These are phyloP conservation scores for Trypanosoma boissoni DNA, from an alignment of 208 protist genomes.

Conservation along the genomic window DNA sequence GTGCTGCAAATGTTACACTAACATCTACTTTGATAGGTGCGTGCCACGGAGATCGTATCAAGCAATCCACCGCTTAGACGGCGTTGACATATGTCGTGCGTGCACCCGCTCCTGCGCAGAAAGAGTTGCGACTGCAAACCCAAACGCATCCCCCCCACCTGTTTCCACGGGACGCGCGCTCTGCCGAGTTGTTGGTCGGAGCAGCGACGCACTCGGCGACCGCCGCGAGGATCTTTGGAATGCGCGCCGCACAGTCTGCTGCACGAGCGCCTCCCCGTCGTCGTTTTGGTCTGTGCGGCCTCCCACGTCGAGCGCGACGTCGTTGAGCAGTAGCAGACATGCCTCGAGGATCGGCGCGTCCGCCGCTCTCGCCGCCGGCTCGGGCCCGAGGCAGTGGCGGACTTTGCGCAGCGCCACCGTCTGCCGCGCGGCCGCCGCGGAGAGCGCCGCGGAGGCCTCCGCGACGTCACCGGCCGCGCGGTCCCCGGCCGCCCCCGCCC, in stretches of 20 bases:
- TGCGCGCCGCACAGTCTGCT: neutral
- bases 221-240: too few relatives aligned
- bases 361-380: neutral
- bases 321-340: conserved; percentile 19
- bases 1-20: too few relatives aligned
- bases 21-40: neutral
- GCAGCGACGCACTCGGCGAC: neutral
- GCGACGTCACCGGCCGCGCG: neutral
- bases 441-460: neutral
- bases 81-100: neutral
- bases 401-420: conserved; percentile 21
- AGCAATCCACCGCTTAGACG: conserved; percentile 9
- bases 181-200: neutral
- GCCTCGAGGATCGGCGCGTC: conserved; percentile 21
- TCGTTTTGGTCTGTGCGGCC: neutral
- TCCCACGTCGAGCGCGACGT: neutral
- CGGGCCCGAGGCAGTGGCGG: conserved; percentile 11
- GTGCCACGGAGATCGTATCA: neutral
- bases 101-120: conserved; percentile 10
- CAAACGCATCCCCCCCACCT: conserved; percentile 1
- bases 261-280: neutral
- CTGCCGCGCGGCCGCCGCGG: conserved; percentile 6
- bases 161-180: neutral
- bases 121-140: conserved; percentile 8
- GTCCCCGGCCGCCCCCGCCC: neutral